Evolutionary conservation across 2,329 filamentous ascomycete species (phyloP), one percentile per base, ranked within the genome.

Genomic region (Piedraia hortae): DNA sequence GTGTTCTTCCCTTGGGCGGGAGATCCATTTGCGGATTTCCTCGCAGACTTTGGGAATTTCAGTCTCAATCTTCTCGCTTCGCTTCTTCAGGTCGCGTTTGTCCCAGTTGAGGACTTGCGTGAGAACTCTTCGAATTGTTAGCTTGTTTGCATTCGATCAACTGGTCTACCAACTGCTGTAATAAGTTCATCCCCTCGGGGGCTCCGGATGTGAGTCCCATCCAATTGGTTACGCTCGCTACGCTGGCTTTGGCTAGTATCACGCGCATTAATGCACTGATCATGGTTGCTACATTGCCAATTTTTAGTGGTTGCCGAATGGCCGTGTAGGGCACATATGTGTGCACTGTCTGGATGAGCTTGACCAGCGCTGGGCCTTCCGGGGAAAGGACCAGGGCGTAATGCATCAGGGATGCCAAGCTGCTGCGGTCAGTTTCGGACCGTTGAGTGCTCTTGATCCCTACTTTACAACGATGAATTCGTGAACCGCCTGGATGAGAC

Each of bases 211-310:
- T 78, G 17, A 75, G 41, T 0, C 74, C 72, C 6, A 80, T 56
- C 68, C 69, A 82, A 39, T 78, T 80, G 4, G 73, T 75, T 22
- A 82, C 46, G 5, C 63, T 63, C 2, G 62, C 64, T 4, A 82
- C 52, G 31, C 69, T 72, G 25, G 78, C 48, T 45, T 85, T 85
- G n/a, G 72, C 65, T 8, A 85, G 53, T 9, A 80, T 53, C 9
- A 82, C 47, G 23, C 54, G 59, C 40, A 73, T 56, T 56, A 82
- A 66, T 26, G 57, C 72, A 35, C 59, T 71, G 25, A 82, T 66
- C 73, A 85, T 80, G 10, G 64, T 71, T 1, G 72, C 72, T 0
- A 72, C 72, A 38, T 82, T 85, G 4, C 73, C 69, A 8, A 80
- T 56, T 18, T 63, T 61, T 3, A 85, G 47, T 0, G 71, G 75